A percentile compares a stretch with the other conserved stretches of the same genome.
phyloP scores from a whole-genome alignment of 768 basidiomycete genomes.

The Chalciporus chontae region DNA sequence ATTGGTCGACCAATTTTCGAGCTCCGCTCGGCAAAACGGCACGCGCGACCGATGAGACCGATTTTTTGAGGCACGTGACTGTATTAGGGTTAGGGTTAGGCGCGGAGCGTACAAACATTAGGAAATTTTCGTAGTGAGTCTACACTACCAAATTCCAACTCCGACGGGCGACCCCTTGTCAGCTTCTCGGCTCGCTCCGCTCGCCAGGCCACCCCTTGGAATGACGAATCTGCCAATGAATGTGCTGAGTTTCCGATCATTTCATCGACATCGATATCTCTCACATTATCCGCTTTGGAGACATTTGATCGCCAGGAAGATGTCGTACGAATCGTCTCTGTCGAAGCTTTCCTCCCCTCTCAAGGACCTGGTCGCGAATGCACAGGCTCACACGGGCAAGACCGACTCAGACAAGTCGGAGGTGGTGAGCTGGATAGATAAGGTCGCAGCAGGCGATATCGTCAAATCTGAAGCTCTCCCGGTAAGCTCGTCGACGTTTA shows the following conservation, averaged over 20 bases:
- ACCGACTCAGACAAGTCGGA: constrained; percentile 61
- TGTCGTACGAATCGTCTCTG: constrained; percentile 54
- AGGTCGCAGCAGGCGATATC: constrained; percentile 48
- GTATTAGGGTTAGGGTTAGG: no score
- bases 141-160: no score
- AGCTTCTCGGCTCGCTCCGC: no score
- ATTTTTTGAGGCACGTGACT: no score
- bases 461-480: constrained; percentile 45
- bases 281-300: constrained; percentile 7
- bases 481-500: constrained; percentile 34
- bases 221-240: no score
- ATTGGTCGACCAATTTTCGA: no score
- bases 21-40: no score
- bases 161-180: no score
- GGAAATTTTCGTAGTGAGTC: no score
- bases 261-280: constrained; percentile 25
- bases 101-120: no score
- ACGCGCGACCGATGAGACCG: no score
- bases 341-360: constrained; percentile 45
- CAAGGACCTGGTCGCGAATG: constrained; percentile 52
- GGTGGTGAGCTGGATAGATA: constrained; percentile 69
- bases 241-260: constrained; percentile 16
- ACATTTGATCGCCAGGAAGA: constrained; percentile 26
- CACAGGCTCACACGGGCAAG: constrained; percentile 43
- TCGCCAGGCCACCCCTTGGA: no score